A percentile compares a stretch with the other conserved stretches of the same genome.
These are phyloP conservation scores for Spathaspora passalidarum DNA, from an alignment of 805 yeast species.

Conservation along the genomic window DNA sequence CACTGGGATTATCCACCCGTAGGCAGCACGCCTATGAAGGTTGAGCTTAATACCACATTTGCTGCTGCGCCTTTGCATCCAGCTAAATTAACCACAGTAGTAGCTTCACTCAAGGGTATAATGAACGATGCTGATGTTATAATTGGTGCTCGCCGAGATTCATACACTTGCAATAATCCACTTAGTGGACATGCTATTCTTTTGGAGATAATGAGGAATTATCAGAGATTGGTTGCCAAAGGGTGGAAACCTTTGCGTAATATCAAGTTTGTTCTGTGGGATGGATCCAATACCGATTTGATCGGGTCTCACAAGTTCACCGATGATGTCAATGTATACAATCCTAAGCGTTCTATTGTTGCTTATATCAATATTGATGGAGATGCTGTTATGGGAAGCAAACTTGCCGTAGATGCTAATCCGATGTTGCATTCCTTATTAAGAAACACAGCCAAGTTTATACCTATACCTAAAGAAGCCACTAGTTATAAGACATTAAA, in stretches of 20 bases:
- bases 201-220: conserved; percentile 37
- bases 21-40: conserved; percentile 13
- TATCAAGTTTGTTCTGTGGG: conserved; percentile 41
- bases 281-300: conserved; percentile 32
- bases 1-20: conserved; percentile 25
- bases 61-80: background rate
- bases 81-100: conserved; percentile 23
- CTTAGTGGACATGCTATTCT: conserved; percentile 38
- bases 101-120: conserved; percentile 33
- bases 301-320: conserved; percentile 26
- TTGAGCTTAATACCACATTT: conserved; percentile 17
- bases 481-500: conserved; percentile 17
- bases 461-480: conserved; percentile 30
- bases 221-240: conserved; percentile 23
- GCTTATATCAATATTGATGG: conserved; percentile 39
- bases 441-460: conserved; percentile 22
- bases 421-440: conserved; percentile 35
- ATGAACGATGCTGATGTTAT: conserved; percentile 38
- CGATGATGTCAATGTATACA: conserved; percentile 19
- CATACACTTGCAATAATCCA: conserved; percentile 34
- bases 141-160: conserved; percentile 40
- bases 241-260: conserved; percentile 45
- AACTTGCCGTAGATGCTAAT: conserved; percentile 30
- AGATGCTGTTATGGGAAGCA: conserved; percentile 36
- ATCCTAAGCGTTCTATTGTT: conserved; percentile 22